Base-by-base conservation (phyloP, 2,329 filamentous ascomycete genomes). In the Claviceps arundinis region DNA sequence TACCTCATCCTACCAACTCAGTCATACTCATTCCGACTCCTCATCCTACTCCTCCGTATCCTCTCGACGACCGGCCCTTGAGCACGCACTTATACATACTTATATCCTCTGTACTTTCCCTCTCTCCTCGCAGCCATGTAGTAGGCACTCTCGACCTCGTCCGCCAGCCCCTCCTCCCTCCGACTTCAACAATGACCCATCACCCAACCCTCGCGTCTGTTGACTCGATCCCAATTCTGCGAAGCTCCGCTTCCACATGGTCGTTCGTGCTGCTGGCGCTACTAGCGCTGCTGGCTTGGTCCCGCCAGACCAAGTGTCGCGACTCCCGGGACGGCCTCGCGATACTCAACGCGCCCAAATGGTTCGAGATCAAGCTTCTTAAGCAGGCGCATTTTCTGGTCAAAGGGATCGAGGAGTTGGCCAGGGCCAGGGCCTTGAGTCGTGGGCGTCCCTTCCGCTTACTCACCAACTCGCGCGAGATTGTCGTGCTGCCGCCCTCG, bases 221-320 rank as follows among this genome's bases (percentile, higher is more conserved):
- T 8, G 45, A 49, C 46, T 37, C 22, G 19, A 43, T 34, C 30
- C 4, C 9, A 34, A 9, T 34, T 34, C 30, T 34, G 9, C 30
- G 9, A 34, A 34, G 30, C 4, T 4, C 30, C 30, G 30, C 30
- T 34, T 4, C 30, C 30, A 34, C 9, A 34, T 34, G 9, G 61
- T 66, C 68, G 67, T 72, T 77, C 56, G 75, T 65, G 69, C 76
- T 79, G 68, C 70, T 76, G 50, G 72, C 66, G 69, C 70, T 75
- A 58, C 64, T 55, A n/a, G 72, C 66, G 70, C 70, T 74, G 58
- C 64, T 55, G n/a, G 48, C 40, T 19, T 16, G 52, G 13, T 51
- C n/a, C 14, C 7, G 48, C 4, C 37, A 37, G 16, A 3, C 51
- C 34, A 16, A 38, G 19, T 49, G 44, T 3, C 48, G 16, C 16